phyloP scores from a whole-genome alignment of 2,329 filamentous ascomycete genomes.

The Gaeumannomyces tritici region DNA sequence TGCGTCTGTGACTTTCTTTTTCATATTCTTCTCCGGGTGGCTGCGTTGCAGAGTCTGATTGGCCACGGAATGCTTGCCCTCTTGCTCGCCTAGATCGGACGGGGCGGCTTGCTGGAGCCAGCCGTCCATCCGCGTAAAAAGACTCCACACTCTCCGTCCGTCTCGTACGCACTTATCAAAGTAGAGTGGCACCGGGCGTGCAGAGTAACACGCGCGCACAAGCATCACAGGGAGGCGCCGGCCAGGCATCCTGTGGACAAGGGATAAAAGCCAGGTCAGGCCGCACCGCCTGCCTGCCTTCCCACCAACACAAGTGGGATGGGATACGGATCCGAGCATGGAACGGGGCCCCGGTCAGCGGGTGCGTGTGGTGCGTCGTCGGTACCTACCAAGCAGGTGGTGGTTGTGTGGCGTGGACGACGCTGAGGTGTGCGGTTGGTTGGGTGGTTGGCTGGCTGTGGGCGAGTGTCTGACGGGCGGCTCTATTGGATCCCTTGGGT shows the following conservation, averaged over 20 bases:
- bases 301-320: not conserved
- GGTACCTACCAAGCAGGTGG: too few species aligned
- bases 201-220: too few species aligned
- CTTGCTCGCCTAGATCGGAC: not conserved
- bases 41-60: not conserved
- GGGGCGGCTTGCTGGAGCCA: too few species aligned
- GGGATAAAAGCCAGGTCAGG: not conserved
- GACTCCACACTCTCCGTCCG: too few species aligned
- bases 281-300: too few species aligned
- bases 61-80: not conserved
- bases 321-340: not conserved
- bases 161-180: not conserved
- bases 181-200: not conserved
- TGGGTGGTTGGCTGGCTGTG: not conserved
- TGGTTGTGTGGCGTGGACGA: not conserved
- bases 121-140: too few species aligned
- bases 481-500: not conserved
- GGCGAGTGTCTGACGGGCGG: too few species aligned
- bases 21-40: not conserved
- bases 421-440: not conserved
- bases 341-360: not conserved
- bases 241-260: not conserved
- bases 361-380: not conserved
- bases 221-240: not conserved
- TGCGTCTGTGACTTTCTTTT: too few species aligned